Evolutionary conservation across 495 filamentous ascomycete genomes (phyloP).

Genomic region (Neurospora sp.): DNA sequence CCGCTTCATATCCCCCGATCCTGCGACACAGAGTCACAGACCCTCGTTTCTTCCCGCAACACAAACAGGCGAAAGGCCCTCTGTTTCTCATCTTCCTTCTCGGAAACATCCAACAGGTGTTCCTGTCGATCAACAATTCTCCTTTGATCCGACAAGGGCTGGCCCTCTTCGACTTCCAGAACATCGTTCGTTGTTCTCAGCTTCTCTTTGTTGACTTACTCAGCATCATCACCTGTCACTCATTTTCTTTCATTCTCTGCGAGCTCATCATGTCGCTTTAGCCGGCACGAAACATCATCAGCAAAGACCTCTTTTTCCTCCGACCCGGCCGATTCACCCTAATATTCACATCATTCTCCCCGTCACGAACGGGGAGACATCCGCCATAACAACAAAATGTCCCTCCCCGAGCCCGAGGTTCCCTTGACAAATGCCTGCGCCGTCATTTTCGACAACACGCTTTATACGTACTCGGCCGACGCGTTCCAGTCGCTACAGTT

Average conservation of each 20-base stretch:
- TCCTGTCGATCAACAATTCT: conserved; percentile 20
- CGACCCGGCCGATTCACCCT: background rate
- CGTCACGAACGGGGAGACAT: conserved; percentile 5
- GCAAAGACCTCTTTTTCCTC: background rate
- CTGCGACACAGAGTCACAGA: conserved; percentile 22
- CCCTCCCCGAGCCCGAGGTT: conserved; percentile 52
- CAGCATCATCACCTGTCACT: conserved; percentile 1
- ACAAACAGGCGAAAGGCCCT: background rate
- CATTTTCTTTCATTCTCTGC: background rate
- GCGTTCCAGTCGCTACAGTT: conserved; percentile 70
- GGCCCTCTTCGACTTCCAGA: conserved; percentile 20
- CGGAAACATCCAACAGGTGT: conserved; percentile 16
- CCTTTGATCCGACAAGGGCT: conserved; percentile 14
- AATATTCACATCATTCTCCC: background rate
- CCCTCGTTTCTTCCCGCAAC: background rate
- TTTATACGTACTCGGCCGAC: conserved; percentile 71
- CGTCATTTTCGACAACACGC: conserved; percentile 66
- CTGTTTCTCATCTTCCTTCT: conserved; percentile 8
- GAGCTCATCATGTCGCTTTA: conserved; percentile 18
- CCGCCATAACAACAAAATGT: conserved; percentile 35
- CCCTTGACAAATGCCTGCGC: conserved; percentile 70
- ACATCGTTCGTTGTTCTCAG: conserved; percentile 1
- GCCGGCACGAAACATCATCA: conserved; percentile 1
- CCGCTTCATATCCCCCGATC: conserved; percentile 15
- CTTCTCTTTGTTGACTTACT: background rate